Evolutionary conservation across 2,329 filamentous ascomycete genomes (phyloP).

Genomic region (Alternaria incomplexa): DNA sequence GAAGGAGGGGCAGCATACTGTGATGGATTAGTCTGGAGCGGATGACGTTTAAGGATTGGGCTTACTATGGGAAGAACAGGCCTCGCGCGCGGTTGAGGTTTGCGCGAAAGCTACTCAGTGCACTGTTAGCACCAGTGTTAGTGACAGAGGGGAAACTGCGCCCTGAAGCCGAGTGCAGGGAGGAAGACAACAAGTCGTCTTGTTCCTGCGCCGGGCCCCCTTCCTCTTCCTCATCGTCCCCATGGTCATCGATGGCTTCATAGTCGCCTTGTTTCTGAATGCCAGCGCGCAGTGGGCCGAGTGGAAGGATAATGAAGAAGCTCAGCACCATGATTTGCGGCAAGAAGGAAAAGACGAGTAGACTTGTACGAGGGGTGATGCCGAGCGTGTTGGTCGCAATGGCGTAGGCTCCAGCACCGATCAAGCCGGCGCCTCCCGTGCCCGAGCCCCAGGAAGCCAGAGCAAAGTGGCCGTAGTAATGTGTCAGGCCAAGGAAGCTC

Average conservation of each 20-base stretch:
- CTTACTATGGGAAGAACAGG: constrained; percentile 74
- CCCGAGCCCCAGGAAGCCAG: constrained; percentile 92
- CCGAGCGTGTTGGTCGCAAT: constrained; percentile 80
- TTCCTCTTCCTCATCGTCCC: constrained; percentile 26
- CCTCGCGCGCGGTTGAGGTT: constrained; percentile 70
- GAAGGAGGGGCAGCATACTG: constrained; percentile 84
- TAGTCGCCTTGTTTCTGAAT: constrained; percentile 58
- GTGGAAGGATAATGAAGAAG: constrained; percentile 83
- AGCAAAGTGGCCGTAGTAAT: constrained; percentile 88
- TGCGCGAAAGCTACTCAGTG: constrained; percentile 48
- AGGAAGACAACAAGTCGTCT: constrained; percentile 45
- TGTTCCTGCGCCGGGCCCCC: constrained; percentile 29
- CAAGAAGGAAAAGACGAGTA: constrained; percentile 79
- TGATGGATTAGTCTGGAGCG: constrained; percentile 6
- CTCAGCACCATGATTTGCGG: constrained; percentile 82
- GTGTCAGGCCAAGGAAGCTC: constrained; percentile 87
- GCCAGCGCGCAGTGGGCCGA: constrained; percentile 64
- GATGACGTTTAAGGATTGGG: constrained; percentile 3
- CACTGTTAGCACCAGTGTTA: constrained; percentile 14
- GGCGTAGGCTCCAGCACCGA: constrained; percentile 88
- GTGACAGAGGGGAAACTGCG: constrained; percentile 31
- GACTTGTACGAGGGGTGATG: constrained; percentile 73
- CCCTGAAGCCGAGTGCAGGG: constrained; percentile 39
- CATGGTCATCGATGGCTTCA: constrained; percentile 56
- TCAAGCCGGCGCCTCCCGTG: constrained; percentile 84